These are phyloP conservation scores for Diplodia scrobiculata DNA, from an alignment of 2,329 filamentous ascomycete species.

Conservation along the genomic window DNA sequence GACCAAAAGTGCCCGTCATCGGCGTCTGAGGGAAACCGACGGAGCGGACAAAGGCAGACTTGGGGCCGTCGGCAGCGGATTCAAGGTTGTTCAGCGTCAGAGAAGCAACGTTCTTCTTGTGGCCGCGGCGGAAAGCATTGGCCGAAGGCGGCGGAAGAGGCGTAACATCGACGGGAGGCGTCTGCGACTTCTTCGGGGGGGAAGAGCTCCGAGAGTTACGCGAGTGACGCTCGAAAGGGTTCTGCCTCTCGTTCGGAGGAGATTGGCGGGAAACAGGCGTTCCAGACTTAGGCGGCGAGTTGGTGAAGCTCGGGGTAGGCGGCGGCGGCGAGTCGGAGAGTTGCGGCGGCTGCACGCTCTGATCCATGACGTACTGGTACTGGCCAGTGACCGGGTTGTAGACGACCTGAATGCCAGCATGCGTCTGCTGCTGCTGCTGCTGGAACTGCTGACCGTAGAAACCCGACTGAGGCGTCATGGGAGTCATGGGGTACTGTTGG, in stretches of 20 bases:
- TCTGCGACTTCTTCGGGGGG: conserved; percentile 64
- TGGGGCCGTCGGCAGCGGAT: conserved; percentile 63
- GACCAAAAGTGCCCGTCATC: conserved; percentile 82
- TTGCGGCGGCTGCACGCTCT: conserved; percentile 40
- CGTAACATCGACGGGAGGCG: conserved; percentile 67
- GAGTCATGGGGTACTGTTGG: conserved; percentile 55
- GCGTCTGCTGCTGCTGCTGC: conserved; percentile 56
- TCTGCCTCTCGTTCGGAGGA: conserved; percentile 64
- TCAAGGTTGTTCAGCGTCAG: conserved; percentile 63
- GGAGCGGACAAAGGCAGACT: conserved; percentile 62
- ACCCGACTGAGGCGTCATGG: conserved; percentile 57
- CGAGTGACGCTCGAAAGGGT: conserved; percentile 47
- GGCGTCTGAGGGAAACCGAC: conserved; percentile 76
- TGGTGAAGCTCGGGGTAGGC: conserved; percentile 44
- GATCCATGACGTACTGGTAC: conserved; percentile 76
- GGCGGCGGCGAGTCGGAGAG: conserved; percentile 55
- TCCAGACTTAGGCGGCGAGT: conserved; percentile 44
- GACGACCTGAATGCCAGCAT: conserved; percentile 76
- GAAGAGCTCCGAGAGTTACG: conserved; percentile 62
- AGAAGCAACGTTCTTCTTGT: conserved; percentile 81
- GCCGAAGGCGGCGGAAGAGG: conserved; percentile 85
- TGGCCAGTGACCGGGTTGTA: conserved; percentile 87
- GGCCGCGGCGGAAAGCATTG: conserved; percentile 88
- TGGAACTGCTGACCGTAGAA: conserved; percentile 68
- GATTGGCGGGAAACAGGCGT: conserved; percentile 72